Conservation (phyloP, 352 stramenopile genomes). For the Peronospora farinosa region DNA sequence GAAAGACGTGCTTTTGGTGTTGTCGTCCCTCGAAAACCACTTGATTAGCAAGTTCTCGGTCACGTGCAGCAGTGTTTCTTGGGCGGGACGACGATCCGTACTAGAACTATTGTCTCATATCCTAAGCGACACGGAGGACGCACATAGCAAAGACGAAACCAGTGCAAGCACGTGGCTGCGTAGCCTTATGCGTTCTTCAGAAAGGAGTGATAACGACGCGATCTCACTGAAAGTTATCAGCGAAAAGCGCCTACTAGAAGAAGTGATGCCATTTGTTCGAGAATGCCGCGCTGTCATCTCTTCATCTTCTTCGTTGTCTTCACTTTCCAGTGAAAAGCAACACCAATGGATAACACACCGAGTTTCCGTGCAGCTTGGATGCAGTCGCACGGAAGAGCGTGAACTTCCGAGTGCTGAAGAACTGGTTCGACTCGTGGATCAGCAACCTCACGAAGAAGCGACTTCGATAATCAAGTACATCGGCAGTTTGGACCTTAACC, state of each 20-base stretch:
- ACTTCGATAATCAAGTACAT: conserved; percentile 34
- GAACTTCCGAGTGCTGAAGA: conserved; percentile 20
- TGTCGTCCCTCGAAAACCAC: conserved; percentile 37
- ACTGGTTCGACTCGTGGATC: conserved; percentile 19
- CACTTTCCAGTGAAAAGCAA: conserved; percentile 25
- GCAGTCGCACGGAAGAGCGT: conserved; percentile 13
- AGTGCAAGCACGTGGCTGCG: conserved; percentile 11
- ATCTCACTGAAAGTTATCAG: background rate
- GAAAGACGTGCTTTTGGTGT: conserved; percentile 32
- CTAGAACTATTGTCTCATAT: conserved; percentile 25
- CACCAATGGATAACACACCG: conserved; percentile 30
- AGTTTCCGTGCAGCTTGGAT: conserved; percentile 26
- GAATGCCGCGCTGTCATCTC: conserved; percentile 22
- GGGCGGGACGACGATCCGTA: conserved; percentile 21
- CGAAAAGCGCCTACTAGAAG: conserved; percentile 18
- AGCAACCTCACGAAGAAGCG: conserved; percentile 4
- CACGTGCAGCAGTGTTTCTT: conserved; percentile 8
- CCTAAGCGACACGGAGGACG: conserved; percentile 4
- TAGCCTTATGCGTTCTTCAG: conserved; percentile 5
- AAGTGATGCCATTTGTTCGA: conserved; percentile 25
- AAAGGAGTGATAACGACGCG: background rate
- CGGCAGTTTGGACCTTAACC: conserved; percentile 28
- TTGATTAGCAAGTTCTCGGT: conserved; percentile 18
- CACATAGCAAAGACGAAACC: conserved; percentile 3
- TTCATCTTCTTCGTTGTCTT: conserved; percentile 21